phyloP scores from a whole-genome alignment of 2,329 filamentous ascomycete genomes.

The Ascochyta lentis region DNA sequence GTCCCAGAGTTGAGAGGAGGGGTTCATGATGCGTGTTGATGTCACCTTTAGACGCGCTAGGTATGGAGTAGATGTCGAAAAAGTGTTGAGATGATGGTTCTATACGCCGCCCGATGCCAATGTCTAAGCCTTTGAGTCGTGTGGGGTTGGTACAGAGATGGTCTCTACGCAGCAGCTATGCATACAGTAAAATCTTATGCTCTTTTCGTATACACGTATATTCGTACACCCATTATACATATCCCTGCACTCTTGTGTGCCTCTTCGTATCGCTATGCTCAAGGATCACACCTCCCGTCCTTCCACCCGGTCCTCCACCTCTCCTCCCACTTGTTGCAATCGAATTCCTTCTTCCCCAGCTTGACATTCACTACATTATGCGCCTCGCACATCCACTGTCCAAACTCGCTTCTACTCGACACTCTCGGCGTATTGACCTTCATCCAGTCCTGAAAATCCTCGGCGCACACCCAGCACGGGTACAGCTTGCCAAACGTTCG shows the following conservation, averaged over 20 bases:
- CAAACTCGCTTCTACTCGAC: slow-evolving; percentile 70
- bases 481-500: slow-evolving; percentile 83
- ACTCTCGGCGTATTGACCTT: slow-evolving; percentile 70
- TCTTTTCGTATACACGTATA: neutral
- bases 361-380: slow-evolving; percentile 90
- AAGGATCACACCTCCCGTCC: slow-evolving; percentile 69
- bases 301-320: slow-evolving; percentile 91
- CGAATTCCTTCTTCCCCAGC: slow-evolving; percentile 87
- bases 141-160: neutral
- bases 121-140: slow-evolving; percentile 9
- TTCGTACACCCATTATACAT: slow-evolving; percentile 10
- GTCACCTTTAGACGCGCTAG: neutral
- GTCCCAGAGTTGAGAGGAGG: neutral
- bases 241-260: neutral
- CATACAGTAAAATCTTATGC: neutral
- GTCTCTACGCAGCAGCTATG: slow-evolving; percentile 1
- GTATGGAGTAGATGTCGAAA: neutral
- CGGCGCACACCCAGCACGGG: slow-evolving; percentile 93
- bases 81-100: neutral
- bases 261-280: neutral
- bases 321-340: slow-evolving; percentile 90
- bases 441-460: slow-evolving; percentile 88
- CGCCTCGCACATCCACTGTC: slow-evolving; percentile 81
- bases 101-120: slow-evolving; percentile 20
- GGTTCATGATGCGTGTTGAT: neutral